Evolutionary conservation across 129 eudicot species (phyloP), one percentile per base, ranked within the genome.

Genomic region (Tanacetum coccineum): DNA sequence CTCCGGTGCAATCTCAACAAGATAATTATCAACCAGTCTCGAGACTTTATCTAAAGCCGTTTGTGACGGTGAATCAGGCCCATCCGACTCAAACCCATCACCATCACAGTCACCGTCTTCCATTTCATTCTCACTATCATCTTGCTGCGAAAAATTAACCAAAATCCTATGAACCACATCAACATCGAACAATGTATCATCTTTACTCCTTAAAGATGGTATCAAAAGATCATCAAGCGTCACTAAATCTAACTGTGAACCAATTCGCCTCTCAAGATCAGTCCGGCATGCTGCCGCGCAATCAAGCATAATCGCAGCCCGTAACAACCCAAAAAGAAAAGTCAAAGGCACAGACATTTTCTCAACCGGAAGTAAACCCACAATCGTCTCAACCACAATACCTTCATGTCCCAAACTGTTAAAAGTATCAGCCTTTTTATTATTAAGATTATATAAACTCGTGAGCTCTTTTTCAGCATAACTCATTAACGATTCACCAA

Each of bases 1-100:
- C 68, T 93, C 96, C 18, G 99, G 95, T 12, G 99, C 99, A 48
- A 93, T 89, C 71, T 93, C 99, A 21, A 95, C 86, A 51, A 93
- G 81, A 84, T 88, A 93, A 78, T 78, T 88, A 69, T 93, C 99
- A 64, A 93, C 90, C 56, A 93, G 70, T 54, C 85, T 87, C 1
- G 99, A 81, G 14, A 94, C 99, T 65, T 84, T 94, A 64, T 73
- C 82, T 32, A 94, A 53, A 28, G 97, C 82, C 30, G 87, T 79
- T 71, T 89, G 95, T 0, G 97, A 87, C 1, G 96, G 96, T 3
- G 96, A 89, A 80, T 81, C 78, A 49, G 87, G 88, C 65, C 88
- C 80, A 57, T 89, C 97, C 2, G 87, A 83, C 74, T 87, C 99
- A 22, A 89, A 94, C 13, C 78, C 91, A 62, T 89, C 99, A 13